These are phyloP conservation scores for Babjeviella inositovora DNA, from an alignment of 805 yeast species.

Conservation along the genomic window DNA sequence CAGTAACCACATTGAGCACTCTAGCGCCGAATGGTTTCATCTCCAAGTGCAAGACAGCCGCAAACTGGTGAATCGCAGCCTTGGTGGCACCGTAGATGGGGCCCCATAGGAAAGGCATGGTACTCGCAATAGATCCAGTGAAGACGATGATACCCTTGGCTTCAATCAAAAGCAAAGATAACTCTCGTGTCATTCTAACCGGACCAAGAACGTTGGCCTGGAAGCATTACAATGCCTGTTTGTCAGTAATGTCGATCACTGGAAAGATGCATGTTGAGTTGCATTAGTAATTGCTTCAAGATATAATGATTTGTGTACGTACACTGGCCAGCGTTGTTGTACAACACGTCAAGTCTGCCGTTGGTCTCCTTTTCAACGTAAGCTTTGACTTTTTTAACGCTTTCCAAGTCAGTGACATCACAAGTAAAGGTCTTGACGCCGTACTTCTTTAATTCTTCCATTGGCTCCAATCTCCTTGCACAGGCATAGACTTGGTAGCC, in stretches of 20 bases:
- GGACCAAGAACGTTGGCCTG: constrained; percentile 22
- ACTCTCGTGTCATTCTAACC: constrained; percentile 14
- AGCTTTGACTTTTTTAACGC: constrained; percentile 24
- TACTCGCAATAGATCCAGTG: constrained; percentile 16
- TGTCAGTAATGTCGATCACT: constrained; percentile 49
- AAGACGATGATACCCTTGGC: constrained; percentile 18
- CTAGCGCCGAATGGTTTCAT: constrained; percentile 18
- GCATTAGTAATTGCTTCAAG: too few species aligned
- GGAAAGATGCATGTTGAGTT: constrained; percentile 67
- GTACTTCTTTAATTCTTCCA: constrained; percentile 28
- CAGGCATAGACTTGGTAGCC: constrained; percentile 51
- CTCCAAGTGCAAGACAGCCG: constrained; percentile 15
- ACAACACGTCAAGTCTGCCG: constrained; percentile 39
- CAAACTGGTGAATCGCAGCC: constrained; percentile 19
- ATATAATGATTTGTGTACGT: too few species aligned
- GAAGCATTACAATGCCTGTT: constrained; percentile 24
- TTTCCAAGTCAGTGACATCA: constrained; percentile 40
- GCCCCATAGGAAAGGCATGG: constrained; percentile 33
- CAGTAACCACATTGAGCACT: constrained; percentile 19
- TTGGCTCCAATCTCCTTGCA: constrained; percentile 49
- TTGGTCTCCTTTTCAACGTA: constrained; percentile 22
- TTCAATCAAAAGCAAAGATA: constrained; percentile 12
- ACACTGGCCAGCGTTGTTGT: constrained; percentile 68
- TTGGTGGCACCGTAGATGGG: constrained; percentile 17
- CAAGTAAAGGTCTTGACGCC: constrained; percentile 29